Percentiles rank a stretch among this genome's conserved stretches.
These are phyloP conservation scores for Ustilago xerochloae DNA, from an alignment of 1,284 basidiomycete species.

Conservation along the genomic window DNA sequence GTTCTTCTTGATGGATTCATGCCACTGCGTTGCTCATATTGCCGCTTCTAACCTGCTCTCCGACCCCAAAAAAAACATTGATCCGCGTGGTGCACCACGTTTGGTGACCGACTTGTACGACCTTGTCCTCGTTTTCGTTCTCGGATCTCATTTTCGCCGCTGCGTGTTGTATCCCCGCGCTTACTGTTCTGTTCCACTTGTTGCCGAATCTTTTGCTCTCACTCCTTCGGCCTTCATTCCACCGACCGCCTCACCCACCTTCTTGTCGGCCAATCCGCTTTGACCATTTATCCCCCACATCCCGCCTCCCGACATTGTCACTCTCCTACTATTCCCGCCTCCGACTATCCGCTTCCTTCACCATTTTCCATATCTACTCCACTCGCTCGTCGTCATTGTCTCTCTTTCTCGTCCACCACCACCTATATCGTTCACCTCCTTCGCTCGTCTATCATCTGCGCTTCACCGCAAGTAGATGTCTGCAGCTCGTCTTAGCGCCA, in stretches of 20 bases:
- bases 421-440: not conserved
- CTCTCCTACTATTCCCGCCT: not conserved
- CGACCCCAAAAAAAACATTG: not conserved
- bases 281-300: conserved; percentile 22
- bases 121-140: too few relatives aligned
- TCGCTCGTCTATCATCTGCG: not conserved
- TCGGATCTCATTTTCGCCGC: too few relatives aligned
- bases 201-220: not conserved
- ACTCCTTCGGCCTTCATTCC: too few relatives aligned
- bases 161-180: conserved; percentile 6
- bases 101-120: not conserved
- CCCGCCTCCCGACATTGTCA: not conserved
- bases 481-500: conserved; percentile 33
- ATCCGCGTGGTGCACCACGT: not conserved
- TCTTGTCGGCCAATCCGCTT: conserved; percentile 25
- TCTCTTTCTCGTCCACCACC: not conserved
- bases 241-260: too few relatives aligned
- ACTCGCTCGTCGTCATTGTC: not conserved
- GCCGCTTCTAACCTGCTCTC: not conserved
- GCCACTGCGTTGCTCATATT: not conserved
- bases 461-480: conserved; percentile 40
- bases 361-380: not conserved
- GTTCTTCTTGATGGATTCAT: not conserved
- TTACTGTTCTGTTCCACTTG: not conserved
- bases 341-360: conserved; percentile 17